Evolutionary conservation across 2,329 filamentous ascomycete genomes (phyloP).

Genomic region (Blastomyces parvus): DNA sequence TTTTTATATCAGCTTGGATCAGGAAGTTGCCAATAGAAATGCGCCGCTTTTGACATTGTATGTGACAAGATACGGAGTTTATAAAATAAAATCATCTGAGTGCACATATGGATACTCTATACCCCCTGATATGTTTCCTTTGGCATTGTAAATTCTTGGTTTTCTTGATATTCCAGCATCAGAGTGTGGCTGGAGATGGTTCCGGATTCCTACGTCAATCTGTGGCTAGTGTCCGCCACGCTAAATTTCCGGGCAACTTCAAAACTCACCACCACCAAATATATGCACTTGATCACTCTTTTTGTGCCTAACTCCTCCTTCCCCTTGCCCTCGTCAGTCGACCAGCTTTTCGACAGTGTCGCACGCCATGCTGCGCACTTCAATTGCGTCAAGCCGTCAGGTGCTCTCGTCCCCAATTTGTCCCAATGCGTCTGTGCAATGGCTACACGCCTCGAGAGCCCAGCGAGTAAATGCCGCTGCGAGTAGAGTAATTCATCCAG

Average conservation of each 20-base stretch:
- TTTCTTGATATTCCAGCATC: not conserved
- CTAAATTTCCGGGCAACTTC: conserved; percentile 20
- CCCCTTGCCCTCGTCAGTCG: conserved; percentile 16
- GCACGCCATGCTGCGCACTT: conserved; percentile 49
- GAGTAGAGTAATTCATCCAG: conserved; percentile 21
- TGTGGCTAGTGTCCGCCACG: conserved; percentile 7
- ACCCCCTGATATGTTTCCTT: too few species aligned
- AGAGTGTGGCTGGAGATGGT: not conserved
- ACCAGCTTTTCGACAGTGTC: conserved; percentile 29
- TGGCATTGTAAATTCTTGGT: not conserved
- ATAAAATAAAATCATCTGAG: not conserved
- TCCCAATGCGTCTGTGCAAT: conserved; percentile 34
- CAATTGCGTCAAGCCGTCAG: conserved; percentile 41
- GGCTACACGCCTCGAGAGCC: conserved; percentile 25
- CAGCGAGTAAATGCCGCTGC: conserved; percentile 27
- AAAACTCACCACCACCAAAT: conserved; percentile 18
- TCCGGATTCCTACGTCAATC: conserved; percentile 5
- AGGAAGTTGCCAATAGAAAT: not conserved
- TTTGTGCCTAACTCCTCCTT: conserved; percentile 17
- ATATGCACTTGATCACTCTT: conserved; percentile 16
- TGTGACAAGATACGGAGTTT: not conserved
- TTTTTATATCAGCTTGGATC: not conserved
- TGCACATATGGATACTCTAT: too few species aligned
- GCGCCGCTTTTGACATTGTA: not conserved
- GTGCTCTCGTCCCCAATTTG: conserved; percentile 32